A percentile compares a stretch with the other conserved stretches of the same genome.
Conservation (phyloP, 306 rosid genomes). For the Gastrolobium bilobum region DNA sequence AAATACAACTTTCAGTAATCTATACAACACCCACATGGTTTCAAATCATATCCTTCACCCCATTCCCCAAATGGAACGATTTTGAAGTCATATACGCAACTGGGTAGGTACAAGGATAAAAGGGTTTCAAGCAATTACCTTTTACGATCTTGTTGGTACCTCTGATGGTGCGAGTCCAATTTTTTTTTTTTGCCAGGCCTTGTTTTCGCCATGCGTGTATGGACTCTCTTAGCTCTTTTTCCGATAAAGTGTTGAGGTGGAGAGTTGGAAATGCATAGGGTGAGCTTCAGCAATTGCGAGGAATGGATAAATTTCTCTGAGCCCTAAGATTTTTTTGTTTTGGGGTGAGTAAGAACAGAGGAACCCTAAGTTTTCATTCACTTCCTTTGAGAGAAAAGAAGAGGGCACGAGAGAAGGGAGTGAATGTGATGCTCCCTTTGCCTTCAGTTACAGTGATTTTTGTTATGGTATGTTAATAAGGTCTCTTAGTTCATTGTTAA, state of each 20-base stretch:
- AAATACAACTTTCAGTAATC: constrained; percentile 37
- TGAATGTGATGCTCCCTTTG: constrained; percentile 44
- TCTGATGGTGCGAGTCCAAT: constrained; percentile 76
- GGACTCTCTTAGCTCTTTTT: constrained; percentile 5
- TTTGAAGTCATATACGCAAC: constrained; percentile 32
- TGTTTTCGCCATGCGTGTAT: constrained; percentile 77
- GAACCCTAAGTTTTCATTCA: constrained; percentile 56
- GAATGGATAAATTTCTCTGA: constrained; percentile 34
- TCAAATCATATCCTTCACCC: background rate
- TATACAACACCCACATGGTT: constrained; percentile 31
- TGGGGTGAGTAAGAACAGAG: constrained; percentile 46
- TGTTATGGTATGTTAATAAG: background rate
- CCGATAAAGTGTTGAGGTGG: background rate
- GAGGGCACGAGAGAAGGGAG: constrained; percentile 33
- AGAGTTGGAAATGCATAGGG: constrained; percentile 48
- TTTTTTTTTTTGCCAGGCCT: constrained; percentile 79
- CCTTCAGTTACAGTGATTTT: constrained; percentile 20
- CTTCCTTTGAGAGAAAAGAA: background rate
- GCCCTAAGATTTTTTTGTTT: constrained; percentile 41
- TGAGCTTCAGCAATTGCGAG: constrained; percentile 31
- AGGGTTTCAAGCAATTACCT: constrained; percentile 60
- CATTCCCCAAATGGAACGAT: constrained; percentile 14
- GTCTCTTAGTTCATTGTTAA: background rate
- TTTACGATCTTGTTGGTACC: constrained; percentile 89
- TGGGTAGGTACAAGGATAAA: constrained; percentile 25